Percentiles rank a stretch among this genome's conserved stretches.
Evolutionary conservation across 2,329 filamentous ascomycete genomes (phyloP).

Genomic region (Saccharata proteae): DNA sequence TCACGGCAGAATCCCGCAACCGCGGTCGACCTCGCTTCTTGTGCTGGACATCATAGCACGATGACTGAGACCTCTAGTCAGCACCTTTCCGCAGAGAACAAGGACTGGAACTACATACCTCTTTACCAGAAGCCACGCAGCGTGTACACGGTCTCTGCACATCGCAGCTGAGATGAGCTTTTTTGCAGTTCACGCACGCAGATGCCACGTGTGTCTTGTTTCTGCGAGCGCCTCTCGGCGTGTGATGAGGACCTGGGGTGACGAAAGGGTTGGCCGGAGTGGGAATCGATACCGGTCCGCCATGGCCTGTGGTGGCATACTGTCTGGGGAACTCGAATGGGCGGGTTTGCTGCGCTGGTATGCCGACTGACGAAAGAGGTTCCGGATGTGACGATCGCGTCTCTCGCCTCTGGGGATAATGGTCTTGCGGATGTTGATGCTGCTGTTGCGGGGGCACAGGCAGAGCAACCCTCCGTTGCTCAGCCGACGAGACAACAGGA

Average conservation of each 20-base stretch:
- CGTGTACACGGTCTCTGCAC: constrained; percentile 66
- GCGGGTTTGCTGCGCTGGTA: no score
- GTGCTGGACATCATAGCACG: constrained; percentile 73
- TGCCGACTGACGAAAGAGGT: no score
- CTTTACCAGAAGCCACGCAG: constrained; percentile 65
- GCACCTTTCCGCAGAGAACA: constrained; percentile 1
- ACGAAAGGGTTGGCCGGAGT: constrained; percentile 1
- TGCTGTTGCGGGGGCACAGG: no score
- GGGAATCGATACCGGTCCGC: neutral
- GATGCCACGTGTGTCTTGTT: constrained; percentile 74
- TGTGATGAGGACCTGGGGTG: constrained; percentile 10
- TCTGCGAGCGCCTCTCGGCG: constrained; percentile 25
- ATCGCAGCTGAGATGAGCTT: constrained; percentile 59
- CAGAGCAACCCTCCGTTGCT: no score
- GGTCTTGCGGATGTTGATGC: no score
- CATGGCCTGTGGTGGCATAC: no score
- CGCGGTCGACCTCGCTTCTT: constrained; percentile 73
- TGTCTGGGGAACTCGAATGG: no score
- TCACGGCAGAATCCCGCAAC: constrained; percentile 55
- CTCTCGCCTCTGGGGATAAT: no score
- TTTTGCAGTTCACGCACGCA: constrained; percentile 76
- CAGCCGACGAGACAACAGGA: no score
- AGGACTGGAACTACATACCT: constrained; percentile 24
- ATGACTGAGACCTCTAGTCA: constrained; percentile 39
- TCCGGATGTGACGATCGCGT: no score